Evolutionary conservation across 805 yeast species (phyloP), one percentile per base, ranked within the genome.

Genomic region (Barnettozyma populi): DNA sequence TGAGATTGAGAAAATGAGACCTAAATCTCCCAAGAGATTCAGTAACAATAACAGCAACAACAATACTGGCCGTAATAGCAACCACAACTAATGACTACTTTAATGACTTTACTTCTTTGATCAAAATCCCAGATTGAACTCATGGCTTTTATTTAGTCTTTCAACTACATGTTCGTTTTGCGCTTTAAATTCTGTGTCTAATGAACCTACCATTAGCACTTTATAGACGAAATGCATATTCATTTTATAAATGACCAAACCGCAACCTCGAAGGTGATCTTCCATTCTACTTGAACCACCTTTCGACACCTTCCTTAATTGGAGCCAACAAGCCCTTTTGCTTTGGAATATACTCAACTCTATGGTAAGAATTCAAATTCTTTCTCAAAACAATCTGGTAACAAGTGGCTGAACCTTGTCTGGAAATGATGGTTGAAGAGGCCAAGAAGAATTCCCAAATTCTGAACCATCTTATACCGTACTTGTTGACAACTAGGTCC

Each of bases 391-490:
- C 84, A 66, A 89, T 85, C 74, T 89, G 97, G 74, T 78, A 90
- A 69, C 96, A 87, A 46, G 95, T 80, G 38, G 96, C 95, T 59
- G 90, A 80, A 59, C 96, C 96, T 74, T 89, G 95, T 78, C 97
- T 86, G 14, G 96, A 82, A 53, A 85, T 82, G 62, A 89, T 85
- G 46, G 86, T 80, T 16, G 96, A 86, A 41, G 76, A 78, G 53
- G 95, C 87, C 62, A 89, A 79, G 74, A 89, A 89, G 75, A 69
- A 88, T 71, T 87, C 95, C 96, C 96, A 89, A 68, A 88, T 88
- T 69, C 94, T 82, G 73, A 74, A 90, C 96, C 96, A 89, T 72
- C 83, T 84, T 57, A 77, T 68, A 60, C 97, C 97, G 62, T 89
- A 89, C 72, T 86, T 87, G 72, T 78, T 76, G 51, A 82, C 73